Base-by-base conservation (phyloP, 768 basidiomycete genomes). In the Tricholoma matsutake region DNA sequence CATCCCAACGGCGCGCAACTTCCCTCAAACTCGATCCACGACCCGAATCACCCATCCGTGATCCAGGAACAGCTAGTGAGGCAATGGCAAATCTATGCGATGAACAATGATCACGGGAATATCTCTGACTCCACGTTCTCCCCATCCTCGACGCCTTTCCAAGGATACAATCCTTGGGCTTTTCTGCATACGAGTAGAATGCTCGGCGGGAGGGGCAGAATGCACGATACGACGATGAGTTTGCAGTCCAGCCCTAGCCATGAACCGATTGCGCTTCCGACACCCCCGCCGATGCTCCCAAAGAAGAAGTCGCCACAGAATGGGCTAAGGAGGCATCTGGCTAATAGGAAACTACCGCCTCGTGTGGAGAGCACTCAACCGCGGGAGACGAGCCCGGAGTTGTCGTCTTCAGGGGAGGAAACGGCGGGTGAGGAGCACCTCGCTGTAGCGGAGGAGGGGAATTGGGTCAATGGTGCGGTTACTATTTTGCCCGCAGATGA, bases 331-430 rank as follows among this genome's bases (percentile, higher is more conserved):
- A 65, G 68, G 47, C 69, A 73, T 59, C 60, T 68, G 5, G 65
- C 73, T 22, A 67, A 64, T 37, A 73, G 86, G 35, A 86, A 86
- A 68, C 87, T 86, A 1, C 91, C 91, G 1, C 89, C 88, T 9
- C 79, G 91, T 11, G 91, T 92, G 16, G 88, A 91, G 66, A 92
- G 89, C 65, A 93, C 91, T 0, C 89, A 92, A 66, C 90, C 91
- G 6, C 76, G 90, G 43, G 91, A 92, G 64, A 92, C 90, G 10
- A 91, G 87, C 63, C 90, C 89, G 0, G 91, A 92, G 74, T 81
- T 83, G 49, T 87, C 86, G 9, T 86, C 86, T 0, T 86, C 84
- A 16, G 89, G 89, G 1, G 91, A 92, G 69, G 89, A 91, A 72
- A 91, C 88, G 1, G 89, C 89, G 0, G 91, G 89, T 0, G 91